Percentiles rank a stretch among this genome's conserved stretches.
These are phyloP conservation scores for Rhodotorula sphaerocarpa DNA, from an alignment of 768 basidiomycete genomes.

Conservation along the genomic window DNA sequence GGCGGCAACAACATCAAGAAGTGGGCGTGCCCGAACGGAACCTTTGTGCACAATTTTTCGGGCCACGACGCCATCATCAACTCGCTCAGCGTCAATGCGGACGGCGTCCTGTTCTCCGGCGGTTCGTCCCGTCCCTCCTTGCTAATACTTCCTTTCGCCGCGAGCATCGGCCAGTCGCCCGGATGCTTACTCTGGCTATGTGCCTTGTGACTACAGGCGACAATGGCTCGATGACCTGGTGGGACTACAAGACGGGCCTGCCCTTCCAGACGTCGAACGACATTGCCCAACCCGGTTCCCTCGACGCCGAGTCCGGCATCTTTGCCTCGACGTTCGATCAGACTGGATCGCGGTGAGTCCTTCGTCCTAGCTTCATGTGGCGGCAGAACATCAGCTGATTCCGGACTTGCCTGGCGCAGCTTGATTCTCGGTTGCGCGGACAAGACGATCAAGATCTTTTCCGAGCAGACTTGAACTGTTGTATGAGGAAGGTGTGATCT, in stretches of 20 bases:
- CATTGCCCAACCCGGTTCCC: slow-evolving; percentile 90
- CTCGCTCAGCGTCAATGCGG: slow-evolving; percentile 81
- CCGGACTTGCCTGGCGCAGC: too few species aligned
- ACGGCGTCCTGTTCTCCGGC: slow-evolving; percentile 95
- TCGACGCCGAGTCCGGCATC: slow-evolving; percentile 92
- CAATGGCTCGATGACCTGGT: slow-evolving; percentile 80
- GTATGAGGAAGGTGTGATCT: too few species aligned
- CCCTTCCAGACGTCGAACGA: slow-evolving; percentile 93
- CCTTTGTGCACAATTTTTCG: slow-evolving; percentile 90
- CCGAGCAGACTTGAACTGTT: not conserved
- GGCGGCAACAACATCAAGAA: slow-evolving; percentile 99
- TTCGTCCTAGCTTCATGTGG: too few species aligned
- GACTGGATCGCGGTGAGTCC: slow-evolving; percentile 68
- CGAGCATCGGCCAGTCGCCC: too few species aligned
- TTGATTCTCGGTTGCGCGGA: slow-evolving; percentile 84
- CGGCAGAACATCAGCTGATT: too few species aligned
- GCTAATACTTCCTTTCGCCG: slow-evolving; percentile 1
- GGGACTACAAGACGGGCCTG: slow-evolving; percentile 90
- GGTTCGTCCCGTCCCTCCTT: slow-evolving; percentile 50
- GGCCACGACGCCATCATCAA: slow-evolving; percentile 99
- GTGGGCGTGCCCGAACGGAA: slow-evolving; percentile 96
- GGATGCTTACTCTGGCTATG: too few species aligned
- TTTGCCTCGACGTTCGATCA: slow-evolving; percentile 96
- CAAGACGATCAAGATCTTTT: slow-evolving; percentile 76
- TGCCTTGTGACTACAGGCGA: too few species aligned